Evolutionary conservation across 1,284 basidiomycete genomes (phyloP).

Genomic region (Ustilago curta): DNA sequence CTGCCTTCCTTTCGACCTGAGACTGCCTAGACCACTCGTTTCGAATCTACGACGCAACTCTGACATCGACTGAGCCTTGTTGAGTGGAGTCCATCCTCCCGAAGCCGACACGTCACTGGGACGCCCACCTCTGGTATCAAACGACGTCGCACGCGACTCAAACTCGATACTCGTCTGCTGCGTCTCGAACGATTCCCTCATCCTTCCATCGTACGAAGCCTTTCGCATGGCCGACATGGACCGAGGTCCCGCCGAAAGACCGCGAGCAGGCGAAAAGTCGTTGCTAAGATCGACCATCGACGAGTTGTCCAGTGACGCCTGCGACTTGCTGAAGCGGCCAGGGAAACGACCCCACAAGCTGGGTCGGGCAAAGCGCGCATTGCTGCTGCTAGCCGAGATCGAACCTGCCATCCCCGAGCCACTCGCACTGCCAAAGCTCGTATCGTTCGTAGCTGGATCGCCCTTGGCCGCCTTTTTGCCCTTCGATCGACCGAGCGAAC

Average conservation of each 20-base stretch:
- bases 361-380: slow-evolving; percentile 21
- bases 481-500: slow-evolving; percentile 36
- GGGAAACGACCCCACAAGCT: slow-evolving; percentile 46
- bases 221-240: slow-evolving; percentile 47
- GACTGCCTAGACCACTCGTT: slow-evolving; percentile 16
- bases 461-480: slow-evolving; percentile 25
- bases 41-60: slow-evolving; percentile 39
- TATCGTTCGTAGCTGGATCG: slow-evolving; percentile 17
- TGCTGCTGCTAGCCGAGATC: slow-evolving; percentile 12
- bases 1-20: slow-evolving; percentile 22
- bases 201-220: slow-evolving; percentile 37
- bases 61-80: slow-evolving; percentile 43
- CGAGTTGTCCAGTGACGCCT: slow-evolving; percentile 34
- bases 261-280: slow-evolving; percentile 25
- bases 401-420: slow-evolving; percentile 8
- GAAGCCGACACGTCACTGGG: slow-evolving; percentile 32
- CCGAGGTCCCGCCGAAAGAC: slow-evolving; percentile 24
- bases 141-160: slow-evolving; percentile 44
- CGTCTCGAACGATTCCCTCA: slow-evolving; percentile 47
- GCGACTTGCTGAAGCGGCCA: slow-evolving; percentile 43
- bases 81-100: slow-evolving; percentile 5
- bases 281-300: slow-evolving; percentile 33
- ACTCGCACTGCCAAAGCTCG: slow-evolving; percentile 24
- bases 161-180: slow-evolving; percentile 48
- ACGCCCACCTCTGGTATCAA: slow-evolving; percentile 28